Percentiles rank a stretch among this genome's conserved stretches.
Evolutionary conservation across 208 protist species (phyloP).

Genomic region (Zelonia costaricensis): DNA sequence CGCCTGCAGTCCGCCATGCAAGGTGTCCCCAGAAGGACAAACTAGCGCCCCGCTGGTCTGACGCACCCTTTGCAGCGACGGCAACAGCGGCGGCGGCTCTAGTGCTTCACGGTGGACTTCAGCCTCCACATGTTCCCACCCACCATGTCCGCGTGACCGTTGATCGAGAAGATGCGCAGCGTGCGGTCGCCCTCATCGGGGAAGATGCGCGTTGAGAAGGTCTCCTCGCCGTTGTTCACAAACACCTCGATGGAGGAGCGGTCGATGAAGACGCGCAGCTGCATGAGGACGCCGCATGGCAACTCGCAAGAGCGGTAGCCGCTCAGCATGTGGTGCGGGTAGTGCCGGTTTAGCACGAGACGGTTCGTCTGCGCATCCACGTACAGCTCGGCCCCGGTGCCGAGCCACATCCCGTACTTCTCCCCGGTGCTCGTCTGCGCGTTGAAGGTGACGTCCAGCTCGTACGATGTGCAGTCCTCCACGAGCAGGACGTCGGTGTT

Average conservation of each 20-base stretch:
- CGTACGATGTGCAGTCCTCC: constrained; percentile 37
- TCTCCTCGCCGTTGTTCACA: constrained; percentile 42
- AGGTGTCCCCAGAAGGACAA: too few species aligned
- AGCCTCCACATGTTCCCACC: constrained; percentile 45
- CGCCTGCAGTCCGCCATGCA: too few species aligned
- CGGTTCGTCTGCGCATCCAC: constrained; percentile 52
- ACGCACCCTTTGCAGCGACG: too few species aligned
- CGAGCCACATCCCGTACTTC: constrained; percentile 63
- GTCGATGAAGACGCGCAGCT: constrained; percentile 55
- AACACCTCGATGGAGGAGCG: constrained; percentile 63
- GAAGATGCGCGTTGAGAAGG: constrained; percentile 49
- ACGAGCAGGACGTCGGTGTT: constrained; percentile 30
- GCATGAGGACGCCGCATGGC: constrained; percentile 27
- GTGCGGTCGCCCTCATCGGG: constrained; percentile 33
- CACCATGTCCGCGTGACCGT: constrained; percentile 31
- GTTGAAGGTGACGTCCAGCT: constrained; percentile 51
- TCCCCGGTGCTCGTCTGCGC: constrained; percentile 38
- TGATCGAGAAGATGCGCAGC: constrained; percentile 42
- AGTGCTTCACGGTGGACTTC: constrained; percentile 11
- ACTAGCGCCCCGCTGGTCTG: too few species aligned
- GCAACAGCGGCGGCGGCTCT: too few species aligned
- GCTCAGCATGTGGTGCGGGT: constrained; percentile 54
- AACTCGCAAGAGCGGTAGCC: constrained; percentile 53
- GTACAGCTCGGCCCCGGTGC: constrained; percentile 44
- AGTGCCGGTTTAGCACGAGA: constrained; percentile 60